Conservation (phyloP, 2,329 filamentous ascomycete species). For the Colletotrichum agaves region DNA sequence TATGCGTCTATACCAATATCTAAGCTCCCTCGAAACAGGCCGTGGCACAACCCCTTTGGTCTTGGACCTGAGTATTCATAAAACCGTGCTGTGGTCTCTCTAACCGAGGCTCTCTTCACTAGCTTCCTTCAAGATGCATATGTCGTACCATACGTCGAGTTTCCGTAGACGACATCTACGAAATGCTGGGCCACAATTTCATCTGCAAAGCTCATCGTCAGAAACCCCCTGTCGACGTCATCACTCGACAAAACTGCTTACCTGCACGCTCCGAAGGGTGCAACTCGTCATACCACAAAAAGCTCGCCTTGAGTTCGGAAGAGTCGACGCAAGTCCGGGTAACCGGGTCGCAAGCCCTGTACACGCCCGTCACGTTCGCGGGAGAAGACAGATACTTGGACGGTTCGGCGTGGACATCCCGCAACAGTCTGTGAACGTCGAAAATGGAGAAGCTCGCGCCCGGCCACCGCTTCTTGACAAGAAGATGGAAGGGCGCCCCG, state of each 20-base stretch:
- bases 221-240: slow-evolving; percentile 1
- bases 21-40: background rate
- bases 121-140: slow-evolving; percentile 37
- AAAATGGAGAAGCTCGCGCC: slow-evolving; percentile 73
- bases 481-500: slow-evolving; percentile 58
- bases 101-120: background rate
- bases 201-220: slow-evolving; percentile 41
- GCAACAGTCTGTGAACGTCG: slow-evolving; percentile 72
- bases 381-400: slow-evolving; percentile 70
- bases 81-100: too few species aligned
- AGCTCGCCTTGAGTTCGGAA: slow-evolving; percentile 64
- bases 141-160: slow-evolving; percentile 53
- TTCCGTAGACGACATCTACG: slow-evolving; percentile 51
- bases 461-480: slow-evolving; percentile 60
- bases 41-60: background rate
- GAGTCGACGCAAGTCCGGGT: slow-evolving; percentile 51
- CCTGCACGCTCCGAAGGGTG: slow-evolving; percentile 76
- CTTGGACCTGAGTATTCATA: background rate
- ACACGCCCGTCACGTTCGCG: slow-evolving; percentile 69
- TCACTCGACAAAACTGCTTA: slow-evolving; percentile 48
- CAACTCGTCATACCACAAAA: slow-evolving; percentile 77
- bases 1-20: background rate
- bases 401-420: slow-evolving; percentile 73
- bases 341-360: slow-evolving; percentile 60
- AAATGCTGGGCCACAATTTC: slow-evolving; percentile 55